Conservation (phyloP, 176 grass and related monocot genomes). For the Rhynchospora breviuscula region DNA sequence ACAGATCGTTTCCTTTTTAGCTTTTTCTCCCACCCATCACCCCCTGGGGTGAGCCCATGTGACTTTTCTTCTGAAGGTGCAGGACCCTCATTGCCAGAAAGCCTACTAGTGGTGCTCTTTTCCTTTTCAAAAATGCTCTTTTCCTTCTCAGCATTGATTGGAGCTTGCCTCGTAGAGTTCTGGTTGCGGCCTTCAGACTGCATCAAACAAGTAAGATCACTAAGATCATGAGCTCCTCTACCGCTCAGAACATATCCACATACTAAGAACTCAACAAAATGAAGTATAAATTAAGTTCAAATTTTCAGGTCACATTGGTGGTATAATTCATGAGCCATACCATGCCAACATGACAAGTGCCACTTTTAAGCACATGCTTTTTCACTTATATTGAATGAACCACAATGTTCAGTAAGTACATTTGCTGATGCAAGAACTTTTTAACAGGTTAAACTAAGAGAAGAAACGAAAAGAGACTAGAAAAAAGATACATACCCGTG, state of each 20-base stretch:
- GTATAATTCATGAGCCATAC: conserved; percentile 3
- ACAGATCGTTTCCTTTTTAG: conserved; percentile 62
- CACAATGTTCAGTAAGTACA: background rate
- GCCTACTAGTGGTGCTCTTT: conserved; percentile 34
- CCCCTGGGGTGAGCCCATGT: conserved; percentile 41
- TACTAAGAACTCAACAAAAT: background rate
- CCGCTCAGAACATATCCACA: background rate
- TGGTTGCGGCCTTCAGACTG: conserved; percentile 56
- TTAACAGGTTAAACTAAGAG: background rate
- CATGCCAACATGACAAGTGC: background rate
- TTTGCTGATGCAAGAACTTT: background rate
- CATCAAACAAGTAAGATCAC: background rate
- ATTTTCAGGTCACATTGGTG: background rate
- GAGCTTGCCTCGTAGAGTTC: conserved; percentile 45
- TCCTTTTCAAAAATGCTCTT: conserved; percentile 51
- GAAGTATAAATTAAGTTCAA: background rate
- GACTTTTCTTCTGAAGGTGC: conserved; percentile 56
- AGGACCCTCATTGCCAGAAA: conserved; percentile 28
- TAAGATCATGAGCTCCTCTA: background rate
- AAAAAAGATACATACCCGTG: conserved; percentile 52
- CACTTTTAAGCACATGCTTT: background rate
- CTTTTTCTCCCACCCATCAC: conserved; percentile 78
- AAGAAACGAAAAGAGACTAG: conserved; percentile 1
- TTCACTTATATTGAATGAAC: background rate
- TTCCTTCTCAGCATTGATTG: conserved; percentile 44